Evolutionary conservation across 805 yeast species (phyloP), one percentile per base, ranked within the genome.

Genomic region (Metschnikowia henanensis): DNA sequence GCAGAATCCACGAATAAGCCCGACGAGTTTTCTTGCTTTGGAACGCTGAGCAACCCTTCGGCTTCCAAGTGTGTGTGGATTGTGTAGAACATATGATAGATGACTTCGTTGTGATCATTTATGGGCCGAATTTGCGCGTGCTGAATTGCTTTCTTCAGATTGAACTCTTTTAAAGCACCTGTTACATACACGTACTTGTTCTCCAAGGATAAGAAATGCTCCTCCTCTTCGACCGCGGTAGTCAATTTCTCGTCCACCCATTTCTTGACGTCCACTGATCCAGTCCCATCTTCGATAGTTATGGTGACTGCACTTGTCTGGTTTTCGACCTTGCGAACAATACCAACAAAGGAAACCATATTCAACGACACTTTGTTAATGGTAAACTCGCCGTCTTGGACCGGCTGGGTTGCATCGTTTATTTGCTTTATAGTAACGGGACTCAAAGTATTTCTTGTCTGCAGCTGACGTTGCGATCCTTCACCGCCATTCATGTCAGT

Each of bases 371-470:
- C 76, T 35, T 80, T 80, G 55, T 80, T 74, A 26, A 80, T 64
- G 22, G 66, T 70, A 60, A 76, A 86, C 5, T 83, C 84, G 10
- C 84, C 86, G 58, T 86, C 95, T 31, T 83, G 86, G 3, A 78
- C 75, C 4, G 71, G 66, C 45, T 80, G 87, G 13, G 73, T 68
- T 4, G 86, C 75, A 41, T 83, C 87, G 46, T 76, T 69, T 46
- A 86, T 73, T 61, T 83, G 87, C 57, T 84, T 85, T 54, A 86
- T 80, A 1, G 95, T 85, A 10, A 84, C 89, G 2, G 95, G 91
- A 3, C 73, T 69, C 35, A 68, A 41, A 12, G 48, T 41, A 23
- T 48, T 42, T 31, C 58, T 45, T 13, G 53, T 48, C 23, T 48
- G 53, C 41, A 35, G 52, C 19, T 30, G 46, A 15, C 50, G 53